A percentile compares a stretch with the other conserved stretches of the same genome.
phyloP scores from a whole-genome alignment of 257 asterid species.

The Solanum lycopersicoides region DNA sequence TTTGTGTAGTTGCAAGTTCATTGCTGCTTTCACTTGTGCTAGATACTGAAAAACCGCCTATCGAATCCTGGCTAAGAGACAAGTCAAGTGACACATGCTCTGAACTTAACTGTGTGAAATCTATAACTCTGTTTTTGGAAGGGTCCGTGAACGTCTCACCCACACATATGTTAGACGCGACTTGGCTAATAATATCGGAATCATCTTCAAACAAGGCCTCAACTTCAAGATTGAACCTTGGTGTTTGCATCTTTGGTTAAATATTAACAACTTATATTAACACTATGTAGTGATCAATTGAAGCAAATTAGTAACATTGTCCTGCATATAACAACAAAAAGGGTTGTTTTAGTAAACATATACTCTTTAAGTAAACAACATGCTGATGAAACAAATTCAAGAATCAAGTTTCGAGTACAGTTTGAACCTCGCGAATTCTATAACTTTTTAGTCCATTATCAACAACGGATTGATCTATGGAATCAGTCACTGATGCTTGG shows the following conservation, averaged over 20 bases:
- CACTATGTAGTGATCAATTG: background rate
- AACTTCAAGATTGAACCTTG: slow-evolving; percentile 23
- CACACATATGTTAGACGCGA: slow-evolving; percentile 23
- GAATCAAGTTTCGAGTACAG: background rate
- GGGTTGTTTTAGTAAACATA: background rate
- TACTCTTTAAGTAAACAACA: background rate
- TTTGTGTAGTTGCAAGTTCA: slow-evolving; percentile 19
- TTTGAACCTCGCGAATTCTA: background rate
- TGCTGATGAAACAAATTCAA: background rate
- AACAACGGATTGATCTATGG: background rate
- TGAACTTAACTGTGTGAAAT: slow-evolving; percentile 10
- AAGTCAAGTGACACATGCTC: slow-evolving; percentile 30
- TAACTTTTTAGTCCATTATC: background rate
- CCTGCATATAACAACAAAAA: background rate
- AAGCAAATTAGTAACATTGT: background rate
- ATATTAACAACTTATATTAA: background rate
- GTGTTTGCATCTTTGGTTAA: slow-evolving; percentile 21
- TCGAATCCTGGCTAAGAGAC: slow-evolving; percentile 20
- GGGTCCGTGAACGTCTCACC: slow-evolving; percentile 13
- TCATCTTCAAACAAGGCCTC: slow-evolving; percentile 19
- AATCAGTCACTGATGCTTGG: background rate
- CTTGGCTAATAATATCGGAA: slow-evolving; percentile 24
- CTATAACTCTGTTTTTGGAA: background rate
- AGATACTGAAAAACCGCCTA: slow-evolving; percentile 17
- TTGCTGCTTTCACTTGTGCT: slow-evolving; percentile 46